Base-by-base conservation (phyloP, 345 rosid genomes). In the Eutrema yunnanense region DNA sequence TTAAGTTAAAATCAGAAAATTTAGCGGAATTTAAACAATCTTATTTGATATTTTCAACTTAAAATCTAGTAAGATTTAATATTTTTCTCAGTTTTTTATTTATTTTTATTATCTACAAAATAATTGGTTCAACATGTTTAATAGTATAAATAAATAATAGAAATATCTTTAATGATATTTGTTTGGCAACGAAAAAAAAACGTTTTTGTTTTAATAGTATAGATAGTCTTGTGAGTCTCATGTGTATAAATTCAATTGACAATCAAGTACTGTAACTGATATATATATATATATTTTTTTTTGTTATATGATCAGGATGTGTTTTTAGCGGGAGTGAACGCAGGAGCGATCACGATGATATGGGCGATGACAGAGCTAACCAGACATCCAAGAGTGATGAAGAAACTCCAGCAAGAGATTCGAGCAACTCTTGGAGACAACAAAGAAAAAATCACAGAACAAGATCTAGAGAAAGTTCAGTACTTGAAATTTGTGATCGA, bases 321-420 rank as follows among this genome's bases (percentile, higher is more conserved):
- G 14, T 84, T 84, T 69, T 8, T 84, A 14, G 90, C 68, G 3
- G 90, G 88, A 62, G 47, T 81, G 1, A 84, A 86, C 73, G 84
- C 86, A 4, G 56, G 74, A 40, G 79, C 89, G 19, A 55, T 76
- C 43, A 67, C 80, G 0, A 53, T 84, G 73, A 51, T 56, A 37
- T 87, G 92, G 96, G 85, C 89, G 4, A 83, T 87, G 86, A 73
- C 96, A 13, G 92, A 87, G 76, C 76, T 89, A 2, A 9, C 16
- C 0, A 81, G 73, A 71, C 81, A 80, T 9, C 85, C 86, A 6
- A 74, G 73, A 62, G 53, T 81, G 50, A 82, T 87, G 90, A 75
- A 82, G 66, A 90, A 81, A 82, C 86, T 78, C 12, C 90, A 84
- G 61, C 73, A 74, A 5, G 88, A 86, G 72, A 66, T 87, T 26